Base-by-base conservation (phyloP, 2,329 filamentous ascomycete genomes). In the Aspergillus phoenicis region DNA sequence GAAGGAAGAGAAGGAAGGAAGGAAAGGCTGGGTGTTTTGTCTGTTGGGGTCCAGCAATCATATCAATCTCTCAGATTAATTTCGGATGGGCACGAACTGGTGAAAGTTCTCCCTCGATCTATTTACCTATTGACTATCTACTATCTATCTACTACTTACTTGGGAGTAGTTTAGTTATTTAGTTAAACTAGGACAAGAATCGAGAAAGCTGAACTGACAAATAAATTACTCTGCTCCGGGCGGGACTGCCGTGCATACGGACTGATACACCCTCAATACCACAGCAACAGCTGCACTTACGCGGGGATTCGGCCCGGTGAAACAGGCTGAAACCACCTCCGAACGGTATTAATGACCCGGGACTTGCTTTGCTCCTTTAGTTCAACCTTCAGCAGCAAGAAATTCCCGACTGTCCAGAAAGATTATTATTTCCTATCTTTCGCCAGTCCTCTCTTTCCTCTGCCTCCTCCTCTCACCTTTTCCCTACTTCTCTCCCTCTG, bases 351-450 rank as follows among this genome's bases (percentile, higher is more conserved):
- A 26, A 22, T 15, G 33, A 36, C 33, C 33, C 53, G 24, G 26
- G 39, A 45, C 53, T 36, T 36, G 33, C 33, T 36, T 36, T 33
- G 53, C 53, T 56, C 43, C 43, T 56, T 56, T 56, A 45, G 53
- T 56, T 56, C 57, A 60, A 60, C 41, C 58, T 54, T 62, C 49
- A 54, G 38, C 39, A 59, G 47, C 47, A 54, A 59, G 41, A 47
- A 59, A 54, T 52, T 30, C 49, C 58, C 61, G 57, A 45, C 49
- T 41, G 43, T 49, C 41, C 52, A 62, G 55, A 62, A 60, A 48
- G 52, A 59, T 57, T 30, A 61, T 59, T 57, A 20, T 41, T 43
- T 47, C 13, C 36, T 22, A 17, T 54, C 52, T 28, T 28, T 51
- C 15, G 47, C 22, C 41, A 41, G 48, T 57, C 38, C 26, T 55